Evolutionary conservation across 768 basidiomycete genomes (phyloP), one percentile per base, ranked within the genome.

Genomic region (Amanita pallidorosea): DNA sequence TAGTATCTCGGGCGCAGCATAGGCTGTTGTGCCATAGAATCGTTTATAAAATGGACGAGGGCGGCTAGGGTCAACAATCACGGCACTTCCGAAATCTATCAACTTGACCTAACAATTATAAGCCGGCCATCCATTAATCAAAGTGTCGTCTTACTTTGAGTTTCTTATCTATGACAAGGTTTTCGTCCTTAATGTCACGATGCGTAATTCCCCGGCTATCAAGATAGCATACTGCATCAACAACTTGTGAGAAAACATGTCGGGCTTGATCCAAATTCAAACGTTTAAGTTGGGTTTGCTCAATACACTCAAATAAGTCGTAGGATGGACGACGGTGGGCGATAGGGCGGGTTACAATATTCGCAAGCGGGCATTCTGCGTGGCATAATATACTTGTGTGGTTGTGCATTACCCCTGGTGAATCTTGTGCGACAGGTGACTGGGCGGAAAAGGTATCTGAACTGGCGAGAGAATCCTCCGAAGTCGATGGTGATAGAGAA

Each of bases 101-200:
- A 97, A 74, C 63, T 97, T 97, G 60, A 95, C 86, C 83, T 90
- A 62, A 35, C 54, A 52, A 35, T 38, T 7, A 40, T 34, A 4
- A 44, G 31, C 31, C 43, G 8, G 53, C 44, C 37, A 49, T 20
- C 31, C 11, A 29, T 31, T 31, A 45, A 50, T 15, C 23, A 18
- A 23, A 37, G 40, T 27, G 22, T 42, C 23, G 17, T 53, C 68
- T 53, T 60, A 84, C 86, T 69, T 78, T 85, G 55, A 88, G 72
- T 55, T 85, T 68, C 63, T 67, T 70, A 66, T 88, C 87, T 33
- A 91, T 80, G 47, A 91, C 80, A 44, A 93, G 65, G 61, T 99
- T 99, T 65, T 99, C 95, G 50, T 97, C 95, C 63, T 99, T 99
- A 59, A 99, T 83, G 63, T 99, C 95, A 36, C 95, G 85, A 64